These are phyloP conservation scores for Solanum lignicaule DNA, from an alignment of 257 asterid species.

Conservation along the genomic window DNA sequence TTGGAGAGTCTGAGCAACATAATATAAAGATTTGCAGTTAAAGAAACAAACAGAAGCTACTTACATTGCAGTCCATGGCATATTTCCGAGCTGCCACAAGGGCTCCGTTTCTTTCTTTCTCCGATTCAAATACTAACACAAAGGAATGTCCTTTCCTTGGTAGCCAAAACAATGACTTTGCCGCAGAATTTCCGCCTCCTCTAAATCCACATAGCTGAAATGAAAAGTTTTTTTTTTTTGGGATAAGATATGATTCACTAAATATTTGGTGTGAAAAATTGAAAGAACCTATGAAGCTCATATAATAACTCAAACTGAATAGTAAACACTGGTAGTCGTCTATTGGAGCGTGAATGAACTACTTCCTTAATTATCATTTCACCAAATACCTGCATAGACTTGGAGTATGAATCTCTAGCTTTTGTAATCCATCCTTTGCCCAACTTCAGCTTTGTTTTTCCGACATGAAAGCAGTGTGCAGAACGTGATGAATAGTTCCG, in stretches of 20 bases:
- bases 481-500: constrained; percentile 85
- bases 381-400: constrained; percentile 72
- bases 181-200: constrained; percentile 97
- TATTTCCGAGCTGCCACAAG: constrained; percentile 65
- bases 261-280: not conserved
- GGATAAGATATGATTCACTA: not conserved
- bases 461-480: constrained; percentile 64
- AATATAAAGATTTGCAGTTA: not conserved
- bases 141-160: constrained; percentile 82
- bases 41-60: constrained; percentile 11
- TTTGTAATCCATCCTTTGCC: constrained; percentile 98
- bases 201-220: constrained; percentile 85
- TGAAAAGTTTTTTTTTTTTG: not conserved
- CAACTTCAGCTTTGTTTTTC: constrained; percentile 84
- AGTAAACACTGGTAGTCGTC: not conserved
- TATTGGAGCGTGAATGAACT: not conserved
- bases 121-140: constrained; percentile 80
- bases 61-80: constrained; percentile 87
- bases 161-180: constrained; percentile 89
- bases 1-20: not conserved
- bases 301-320: not conserved
- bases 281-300: not conserved
- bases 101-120: constrained; percentile 74
- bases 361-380: not conserved
- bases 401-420: constrained; percentile 83